Percentiles rank a stretch among this genome's conserved stretches.
Evolutionary conservation across 2,329 filamentous ascomycete species (phyloP).

Genomic region (Mollisia scopiformis): DNA sequence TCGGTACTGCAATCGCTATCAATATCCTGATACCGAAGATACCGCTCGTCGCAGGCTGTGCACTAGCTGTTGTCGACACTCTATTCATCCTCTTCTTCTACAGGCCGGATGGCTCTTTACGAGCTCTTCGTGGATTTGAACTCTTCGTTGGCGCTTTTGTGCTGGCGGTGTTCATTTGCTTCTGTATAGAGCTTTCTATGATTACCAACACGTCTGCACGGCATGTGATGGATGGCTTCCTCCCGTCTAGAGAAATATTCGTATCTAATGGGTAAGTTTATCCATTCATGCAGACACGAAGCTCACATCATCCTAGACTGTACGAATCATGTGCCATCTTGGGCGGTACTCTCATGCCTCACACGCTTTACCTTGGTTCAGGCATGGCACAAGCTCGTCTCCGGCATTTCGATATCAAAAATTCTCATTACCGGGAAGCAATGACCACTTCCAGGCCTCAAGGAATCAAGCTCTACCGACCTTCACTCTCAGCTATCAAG

Average conservation of each 20-base stretch:
- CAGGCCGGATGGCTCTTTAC: conserved; percentile 57
- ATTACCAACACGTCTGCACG: conserved; percentile 55
- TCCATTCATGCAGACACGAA: neutral
- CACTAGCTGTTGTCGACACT: conserved; percentile 67
- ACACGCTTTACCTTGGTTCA: conserved; percentile 69
- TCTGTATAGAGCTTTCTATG: conserved; percentile 67
- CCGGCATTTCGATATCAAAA: conserved; percentile 60
- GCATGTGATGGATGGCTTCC: conserved; percentile 63
- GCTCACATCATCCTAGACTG: conserved; percentile 37
- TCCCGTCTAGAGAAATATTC: conserved; percentile 61
- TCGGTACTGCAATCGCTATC: conserved; percentile 71
- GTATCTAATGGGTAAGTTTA: conserved; percentile 51
- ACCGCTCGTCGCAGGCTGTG: conserved; percentile 67
- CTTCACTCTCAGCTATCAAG: conserved; percentile 70
- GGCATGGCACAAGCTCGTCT: conserved; percentile 70
- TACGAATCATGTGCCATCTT: conserved; percentile 76
- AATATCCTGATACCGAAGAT: conserved; percentile 65
- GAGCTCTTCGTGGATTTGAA: conserved; percentile 62
- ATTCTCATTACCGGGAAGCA: conserved; percentile 49
- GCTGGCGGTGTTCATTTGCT: conserved; percentile 67
- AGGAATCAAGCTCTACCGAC: conserved; percentile 62
- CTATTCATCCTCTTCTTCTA: conserved; percentile 70
- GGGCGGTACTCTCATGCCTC: conserved; percentile 74
- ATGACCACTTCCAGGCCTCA: conserved; percentile 29
- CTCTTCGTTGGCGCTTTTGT: conserved; percentile 64